phyloP scores from a whole-genome alignment of 176 grass and related monocot genomes.

The Typha latifolia region DNA sequence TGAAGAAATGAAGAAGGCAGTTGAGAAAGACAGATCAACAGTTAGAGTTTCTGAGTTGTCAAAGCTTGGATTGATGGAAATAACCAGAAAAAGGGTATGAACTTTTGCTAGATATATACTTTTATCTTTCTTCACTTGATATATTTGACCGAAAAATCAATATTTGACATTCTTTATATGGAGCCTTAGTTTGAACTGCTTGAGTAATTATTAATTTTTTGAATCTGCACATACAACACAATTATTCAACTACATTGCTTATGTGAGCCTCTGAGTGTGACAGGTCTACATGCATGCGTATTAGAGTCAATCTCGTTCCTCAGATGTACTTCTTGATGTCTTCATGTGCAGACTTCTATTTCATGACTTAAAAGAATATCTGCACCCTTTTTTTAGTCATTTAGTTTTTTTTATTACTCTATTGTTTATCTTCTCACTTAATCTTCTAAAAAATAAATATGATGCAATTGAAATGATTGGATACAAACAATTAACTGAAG shows the following conservation, averaged over 20 bases:
- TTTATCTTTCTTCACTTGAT: not conserved
- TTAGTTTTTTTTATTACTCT: too few relatives aligned
- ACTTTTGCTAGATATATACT: slow-evolving; percentile 5
- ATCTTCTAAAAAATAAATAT: too few relatives aligned
- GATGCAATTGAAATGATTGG: too few relatives aligned
- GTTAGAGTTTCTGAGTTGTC: slow-evolving; percentile 86
- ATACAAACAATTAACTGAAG: too few relatives aligned
- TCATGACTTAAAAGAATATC: not conserved
- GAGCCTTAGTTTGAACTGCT: too few relatives aligned
- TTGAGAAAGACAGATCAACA: slow-evolving; percentile 73
- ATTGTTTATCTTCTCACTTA: too few relatives aligned
- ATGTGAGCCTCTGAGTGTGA: too few relatives aligned
- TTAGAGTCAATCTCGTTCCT: not conserved
- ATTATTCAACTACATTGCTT: too few relatives aligned
- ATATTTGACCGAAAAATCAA: not conserved
- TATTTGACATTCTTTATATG: too few relatives aligned
- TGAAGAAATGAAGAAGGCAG: slow-evolving; percentile 88
- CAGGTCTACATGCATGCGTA: not conserved
- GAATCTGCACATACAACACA: too few relatives aligned
- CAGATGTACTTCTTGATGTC: not conserved
- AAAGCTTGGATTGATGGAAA: slow-evolving; percentile 87
- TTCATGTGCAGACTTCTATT: not conserved
- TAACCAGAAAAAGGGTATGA: slow-evolving; percentile 93
- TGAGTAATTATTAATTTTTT: too few relatives aligned
- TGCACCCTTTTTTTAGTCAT: too few relatives aligned